phyloP scores from a whole-genome alignment of 2,329 filamentous ascomycete species.

The Aspergillus melleus region DNA sequence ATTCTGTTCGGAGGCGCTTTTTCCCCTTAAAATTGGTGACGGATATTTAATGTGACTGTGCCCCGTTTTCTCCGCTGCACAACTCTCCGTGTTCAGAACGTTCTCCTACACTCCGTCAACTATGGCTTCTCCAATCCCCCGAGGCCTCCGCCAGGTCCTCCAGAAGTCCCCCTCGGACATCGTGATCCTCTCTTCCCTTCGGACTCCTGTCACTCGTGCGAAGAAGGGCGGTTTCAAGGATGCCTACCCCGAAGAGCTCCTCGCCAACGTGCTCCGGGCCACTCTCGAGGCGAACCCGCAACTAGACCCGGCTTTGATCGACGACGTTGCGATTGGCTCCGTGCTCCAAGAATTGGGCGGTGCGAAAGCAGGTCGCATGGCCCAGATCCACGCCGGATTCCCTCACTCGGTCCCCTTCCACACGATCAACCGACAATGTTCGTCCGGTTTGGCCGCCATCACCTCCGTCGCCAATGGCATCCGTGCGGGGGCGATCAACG shows the following conservation, averaged over 20 bases:
- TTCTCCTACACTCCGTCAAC: conserved; percentile 13
- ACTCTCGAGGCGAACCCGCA: conserved; percentile 72
- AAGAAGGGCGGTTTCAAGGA: conserved; percentile 83
- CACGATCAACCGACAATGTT: conserved; percentile 87
- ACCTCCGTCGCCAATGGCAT: conserved; percentile 74
- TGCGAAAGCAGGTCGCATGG: conserved; percentile 87
- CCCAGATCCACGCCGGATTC: conserved; percentile 79
- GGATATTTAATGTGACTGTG: conserved; percentile 27
- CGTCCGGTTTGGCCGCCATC: conserved; percentile 74
- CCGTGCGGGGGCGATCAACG: conserved; percentile 68
- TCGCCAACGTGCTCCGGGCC: conserved; percentile 62
- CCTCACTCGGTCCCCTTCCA: conserved; percentile 72
- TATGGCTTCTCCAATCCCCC: conserved; percentile 54
- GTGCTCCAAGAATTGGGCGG: conserved; percentile 90
- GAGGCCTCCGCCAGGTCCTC: conserved; percentile 74
- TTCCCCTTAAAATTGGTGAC: not conserved
- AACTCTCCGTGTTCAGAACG: conserved; percentile 1
- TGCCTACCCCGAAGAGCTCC: conserved; percentile 86
- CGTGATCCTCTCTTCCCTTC: conserved; percentile 85
- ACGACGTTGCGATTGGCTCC: conserved; percentile 84
- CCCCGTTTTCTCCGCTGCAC: conserved; percentile 6
- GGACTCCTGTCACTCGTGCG: conserved; percentile 80
- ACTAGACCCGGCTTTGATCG: conserved; percentile 66
- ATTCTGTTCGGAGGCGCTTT: conserved; percentile 33
- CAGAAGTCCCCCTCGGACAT: conserved; percentile 77